Evolutionary conservation across 306 rosid genomes (phyloP).

Genomic region (Prunus dulcis): DNA sequence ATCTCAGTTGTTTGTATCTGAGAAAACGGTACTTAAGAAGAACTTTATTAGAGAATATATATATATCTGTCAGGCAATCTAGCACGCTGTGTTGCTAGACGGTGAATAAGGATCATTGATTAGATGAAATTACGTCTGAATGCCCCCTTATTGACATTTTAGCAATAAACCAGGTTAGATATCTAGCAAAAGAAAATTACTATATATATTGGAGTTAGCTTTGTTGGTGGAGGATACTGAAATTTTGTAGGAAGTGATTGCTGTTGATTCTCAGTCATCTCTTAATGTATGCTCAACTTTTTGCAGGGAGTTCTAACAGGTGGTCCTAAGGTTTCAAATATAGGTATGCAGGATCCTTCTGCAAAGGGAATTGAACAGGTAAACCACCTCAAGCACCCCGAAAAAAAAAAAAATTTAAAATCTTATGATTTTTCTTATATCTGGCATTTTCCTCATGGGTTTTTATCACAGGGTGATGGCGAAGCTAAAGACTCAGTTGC

Average conservation of each 20-base stretch:
- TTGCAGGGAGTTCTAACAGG: conserved; percentile 46
- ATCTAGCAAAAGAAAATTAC: no score
- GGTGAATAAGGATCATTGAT: no score
- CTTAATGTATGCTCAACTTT: conserved; percentile 4
- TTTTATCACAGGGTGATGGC: conserved; percentile 21
- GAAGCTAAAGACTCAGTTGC: conserved; percentile 26
- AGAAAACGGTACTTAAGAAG: neutral
- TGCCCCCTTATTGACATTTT: neutral
- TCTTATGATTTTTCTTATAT: neutral
- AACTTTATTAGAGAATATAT: neutral
- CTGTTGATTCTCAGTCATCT: conserved; percentile 7
- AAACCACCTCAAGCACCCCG: neutral
- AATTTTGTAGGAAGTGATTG: neutral
- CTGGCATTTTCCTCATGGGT: neutral
- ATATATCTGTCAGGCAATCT: neutral
- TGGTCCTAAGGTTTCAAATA: conserved; percentile 35
- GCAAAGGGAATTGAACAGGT: conserved; percentile 44
- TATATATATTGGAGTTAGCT: neutral
- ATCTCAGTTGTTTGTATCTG: neutral
- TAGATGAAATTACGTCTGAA: neutral
- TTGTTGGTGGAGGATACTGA: neutral
- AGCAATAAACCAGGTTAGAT: no score
- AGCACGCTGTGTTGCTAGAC: neutral
- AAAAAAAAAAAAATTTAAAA: neutral
- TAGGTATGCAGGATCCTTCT: conserved; percentile 28